Evolutionary conservation across 2,329 filamentous ascomycete species (phyloP), one percentile per base, ranked within the genome.

Genomic region (Fusarium staphyleae): DNA sequence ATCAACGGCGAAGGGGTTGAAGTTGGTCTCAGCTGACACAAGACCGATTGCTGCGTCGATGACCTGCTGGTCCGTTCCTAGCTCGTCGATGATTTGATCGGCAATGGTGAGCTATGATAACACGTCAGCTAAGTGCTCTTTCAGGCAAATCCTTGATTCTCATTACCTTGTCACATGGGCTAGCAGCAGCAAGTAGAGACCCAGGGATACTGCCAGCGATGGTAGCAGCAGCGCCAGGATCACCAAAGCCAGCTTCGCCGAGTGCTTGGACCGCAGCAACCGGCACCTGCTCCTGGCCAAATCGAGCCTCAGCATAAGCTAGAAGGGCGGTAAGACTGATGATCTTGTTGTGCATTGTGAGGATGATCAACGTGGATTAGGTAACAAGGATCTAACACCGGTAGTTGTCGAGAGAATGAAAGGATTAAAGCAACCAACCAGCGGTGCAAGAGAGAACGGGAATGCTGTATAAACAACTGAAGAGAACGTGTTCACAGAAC

Each of bases 21-120:
- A 88, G 80, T 90, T 89, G 73, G 88, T 86, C 77, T 89, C 87
- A 4, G 87, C 86, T 19, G 82, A 81, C 12, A 89, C 86, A 30
- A 89, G 78, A 13, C 80, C 81, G 52, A 80, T 80, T 14, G 87
- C 87, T 15, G 84, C 87, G 12, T 80, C 77, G 52, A 89, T 76
- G 60, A 86, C 85, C 55, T 79, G 74, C n/a, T 78, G 72, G 62
- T 84, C 83, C 37, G 74, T 80, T 46, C 87, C 87, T 28, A 88
- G 84, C 46, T 82, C 72, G 8, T 78, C 66, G 56, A 89, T 78
- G 67, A 90, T 87, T 65, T 85, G 69, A 67, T 89, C 87, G 57
- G 85, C 87, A 37, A 85, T 82, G 16, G 73, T 72, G 62, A 89
- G 84, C 80, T 85, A 49, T 41, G 12, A 12, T 7, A 12, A 6